Evolutionary conservation across 2,329 filamentous ascomycete species (phyloP), one percentile per base, ranked within the genome.

Genomic region (Cladosporium velox): DNA sequence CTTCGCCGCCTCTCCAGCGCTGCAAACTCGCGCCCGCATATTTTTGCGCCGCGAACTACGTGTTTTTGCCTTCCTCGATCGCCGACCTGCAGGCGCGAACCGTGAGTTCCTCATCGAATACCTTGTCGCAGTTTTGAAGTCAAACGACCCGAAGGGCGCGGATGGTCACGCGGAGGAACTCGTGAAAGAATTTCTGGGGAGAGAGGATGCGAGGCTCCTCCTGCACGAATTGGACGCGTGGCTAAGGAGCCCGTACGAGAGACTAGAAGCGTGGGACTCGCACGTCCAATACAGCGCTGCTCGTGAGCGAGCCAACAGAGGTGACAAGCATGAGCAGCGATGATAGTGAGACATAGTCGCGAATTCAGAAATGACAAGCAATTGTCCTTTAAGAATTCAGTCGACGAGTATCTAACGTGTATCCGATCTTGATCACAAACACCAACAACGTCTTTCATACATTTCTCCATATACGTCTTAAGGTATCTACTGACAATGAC

Each of bases 41-140:
- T 98, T 92, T 86, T 87, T 97, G 60, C 86, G 93, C 0, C 86
- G 94, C 52, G 94, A 98, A 75, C 81, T 97, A 3, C 88, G 88
- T 64, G 91, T 96, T 21, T 97, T 97, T 72, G 84, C 86, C 18
- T 95, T 93, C 72, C 81, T 96, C 14, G 49, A 64, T 28, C 51
- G 61, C 7, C 49, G 61, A 3, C 63, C 63, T 15, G 55, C 55
- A 35, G 64, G 59, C 18, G 61, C 6, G 35, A 66, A 72, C 72
- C 68, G 71, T 12, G 93, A 96, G 73, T 96, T 93, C 68, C 78
- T 97, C 12, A 84, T 97, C 11, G 91, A 96, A 73, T 97, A 96
- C 76, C 87, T 96, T 63, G 79, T 97, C 49, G 90, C 90, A 11
- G 90, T 97, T 26, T 79, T 97, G 66, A 93, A 91, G 76, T 91